Evolutionary conservation across 441 rosid genomes (phyloP), one percentile per base, ranked within the genome.

Genomic region (Syzygium malaccense): DNA sequence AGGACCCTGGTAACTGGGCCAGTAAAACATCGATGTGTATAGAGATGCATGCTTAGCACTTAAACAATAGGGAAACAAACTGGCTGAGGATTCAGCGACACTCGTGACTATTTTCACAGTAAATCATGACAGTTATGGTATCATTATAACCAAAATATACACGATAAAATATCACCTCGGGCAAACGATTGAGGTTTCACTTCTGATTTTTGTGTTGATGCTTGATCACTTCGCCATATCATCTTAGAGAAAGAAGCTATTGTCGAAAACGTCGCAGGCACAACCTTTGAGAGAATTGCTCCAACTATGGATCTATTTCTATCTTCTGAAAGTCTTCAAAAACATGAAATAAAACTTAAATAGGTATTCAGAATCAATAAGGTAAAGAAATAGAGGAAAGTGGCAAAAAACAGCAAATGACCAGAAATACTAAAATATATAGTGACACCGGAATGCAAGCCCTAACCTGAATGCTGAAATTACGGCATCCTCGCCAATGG

Each of bases 401-500:
- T 57, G 86, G 79, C 88, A 85, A 89, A 15, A 55, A 85, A 30
- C 51, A 87, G 88, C 87, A 90, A 86, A 45, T 86, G 86, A 51
- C 71, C 19, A 91, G 37, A 87, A 20, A 86, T 32, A 5, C 56
- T 66, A 88, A 23, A 53, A 64, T 19, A 51, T 66, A 71, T 41
- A 55, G 66, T 45, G 86, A 6, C 85, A 83, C 83, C 87, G 87
- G 30, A 85, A 55, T 75, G 51, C 80, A 37, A 71, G n/a, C 55
- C 89, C 93, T 79, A 88, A 98, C 99, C 99, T 98, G 94, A 92
- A 97, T 87, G 99, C 99, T 18, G 99, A 95, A 90, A 98, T 94
- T 85, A 98, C 99, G 75, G 99, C 95, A 94, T 96, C 98, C 91
- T 96, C 98, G 87, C 99, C 99, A 88, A 95, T 93, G 75, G 98